phyloP scores from a whole-genome alignment of 805 yeast species.

The Tetrapisispora phaffii region DNA sequence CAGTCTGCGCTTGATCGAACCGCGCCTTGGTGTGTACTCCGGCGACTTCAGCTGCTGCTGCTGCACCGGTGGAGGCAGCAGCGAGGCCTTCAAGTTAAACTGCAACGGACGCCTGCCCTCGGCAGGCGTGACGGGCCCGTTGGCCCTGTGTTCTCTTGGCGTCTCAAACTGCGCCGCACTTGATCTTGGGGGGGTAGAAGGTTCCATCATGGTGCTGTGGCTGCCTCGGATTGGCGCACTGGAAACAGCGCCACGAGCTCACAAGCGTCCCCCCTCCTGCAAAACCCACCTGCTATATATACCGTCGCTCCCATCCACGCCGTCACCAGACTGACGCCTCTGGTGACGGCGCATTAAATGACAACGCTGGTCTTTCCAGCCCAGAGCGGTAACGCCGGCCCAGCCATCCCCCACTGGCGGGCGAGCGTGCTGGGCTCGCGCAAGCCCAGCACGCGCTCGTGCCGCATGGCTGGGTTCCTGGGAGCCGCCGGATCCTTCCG shows the following conservation, averaged over 20 bases:
- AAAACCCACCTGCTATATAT: neutral
- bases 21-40: conserved; percentile 22
- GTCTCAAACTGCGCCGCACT: conserved; percentile 7
- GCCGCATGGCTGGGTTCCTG: too few species aligned
- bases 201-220: conserved; percentile 13
- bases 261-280: neutral
- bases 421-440: neutral
- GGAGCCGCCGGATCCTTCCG: too few species aligned
- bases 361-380: neutral
- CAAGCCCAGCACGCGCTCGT: neutral
- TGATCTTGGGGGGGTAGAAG: conserved; percentile 29
- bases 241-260: too few species aligned
- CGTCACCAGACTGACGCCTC: neutral
- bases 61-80: conserved; percentile 10
- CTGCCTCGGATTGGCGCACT: too few species aligned
- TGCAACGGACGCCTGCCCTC: neutral
- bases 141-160: neutral
- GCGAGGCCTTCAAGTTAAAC: conserved; percentile 10
- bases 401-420: neutral
- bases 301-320: neutral
- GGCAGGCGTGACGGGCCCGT: conserved; percentile 21
- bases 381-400: neutral
- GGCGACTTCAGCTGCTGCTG: conserved; percentile 20
- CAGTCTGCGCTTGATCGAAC: neutral
- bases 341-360: neutral